Base-by-base conservation (phyloP, 2,329 filamentous ascomycete genomes). In the Catunica adiposa region DNA sequence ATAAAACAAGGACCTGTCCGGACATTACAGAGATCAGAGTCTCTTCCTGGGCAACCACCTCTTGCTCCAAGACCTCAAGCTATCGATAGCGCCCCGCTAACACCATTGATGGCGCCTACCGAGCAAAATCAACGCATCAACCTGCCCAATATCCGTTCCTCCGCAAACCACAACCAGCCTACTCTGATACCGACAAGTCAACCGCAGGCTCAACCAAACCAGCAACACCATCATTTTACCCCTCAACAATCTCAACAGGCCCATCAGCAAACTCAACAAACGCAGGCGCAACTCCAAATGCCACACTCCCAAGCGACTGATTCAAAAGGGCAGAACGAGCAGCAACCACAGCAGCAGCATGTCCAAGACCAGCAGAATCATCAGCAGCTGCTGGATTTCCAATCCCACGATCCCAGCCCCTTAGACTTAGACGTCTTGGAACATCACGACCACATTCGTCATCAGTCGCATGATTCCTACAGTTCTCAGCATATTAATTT, bases 161-260 rank as follows among this genome's bases (percentile, higher is more conserved):
- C 20, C 20, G 40, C 8, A n/a, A 25, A 56, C 65, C 61, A 61
- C 68, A 7, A 70, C 51, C n/a, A 23, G 51, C 17, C 20, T n/a
- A 20, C 34, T 22, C 11, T 11, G 20, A 8, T 53, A 53, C 9
- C 70, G n/a, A n/a, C n/a, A n/a, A n/a, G n/a, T 56, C 52, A 56
- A 53, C 60, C 44, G 31, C 59, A 59, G 20, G 54, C 8, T 59
- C 62, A 29, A 59, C 58, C 20, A 51, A 57, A 20, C 40, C 42
- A 56, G 5, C 37, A 58, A 38, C 17, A 31, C 14, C 59, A 54
- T 17, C 34, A 34, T 20, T 34, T 25, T 22, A 2, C 29, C 20
- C 31, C 22, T 3, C 48, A 29, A 7, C 25, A 51, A 51, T 31
- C 22, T n/a, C 38, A 42, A n/a, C 6, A 42, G n/a, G 5, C 15